Base-by-base conservation (phyloP, 1,284 basidiomycete genomes). In the Farysia itapuensis region DNA sequence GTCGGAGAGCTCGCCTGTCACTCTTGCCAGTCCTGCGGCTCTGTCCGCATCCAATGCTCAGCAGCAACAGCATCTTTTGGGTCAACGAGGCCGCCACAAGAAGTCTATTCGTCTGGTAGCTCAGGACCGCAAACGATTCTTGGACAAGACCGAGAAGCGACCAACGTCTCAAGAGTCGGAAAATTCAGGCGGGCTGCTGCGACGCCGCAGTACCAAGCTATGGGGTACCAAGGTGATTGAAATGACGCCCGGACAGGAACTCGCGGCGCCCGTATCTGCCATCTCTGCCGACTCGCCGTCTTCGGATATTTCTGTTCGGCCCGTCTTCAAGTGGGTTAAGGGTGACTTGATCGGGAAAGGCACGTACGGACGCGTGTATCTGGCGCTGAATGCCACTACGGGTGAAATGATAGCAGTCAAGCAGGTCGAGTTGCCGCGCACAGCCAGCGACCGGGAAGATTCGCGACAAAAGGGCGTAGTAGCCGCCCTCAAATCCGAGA, bases 371-470 rank as follows among this genome's bases (percentile, higher is more conserved):
- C 85, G 89, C 38, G 95, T 98, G 22, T 98, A 96, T 73, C 84
- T 97, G 37, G 95, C 91, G 15, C 81, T 98, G 57, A 98, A 98
- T 77, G 90, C 89, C n/a, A 94, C 90, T 1, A 96, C 93, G 0
- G 94, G 94, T 45, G 94, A 98, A 78, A 94, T 97, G 89, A 93
- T 98, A 67, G 95, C 95, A 6, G 95, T 99, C 64, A 99, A 99
- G 79, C 95, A 99, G 79, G 95, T 99, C 37, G 94, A 97, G 78
- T 83, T 94, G 47, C 93, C 94, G 1, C 85, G 85, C 38, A 94
- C 91, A 1, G 85, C 86, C 12, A 88, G 86, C 67, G 94, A 98
- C 79, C 88, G 87, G 74, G 86, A 86, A 67, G 92, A 97, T 74
- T 82, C 84, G 19, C 84, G 92, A 13, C 93, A 96, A 72, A 81